A percentile compares a stretch with the other conserved stretches of the same genome.
Conservation (phyloP, 768 basidiomycete species). For the Auriscalpium vulgare region DNA sequence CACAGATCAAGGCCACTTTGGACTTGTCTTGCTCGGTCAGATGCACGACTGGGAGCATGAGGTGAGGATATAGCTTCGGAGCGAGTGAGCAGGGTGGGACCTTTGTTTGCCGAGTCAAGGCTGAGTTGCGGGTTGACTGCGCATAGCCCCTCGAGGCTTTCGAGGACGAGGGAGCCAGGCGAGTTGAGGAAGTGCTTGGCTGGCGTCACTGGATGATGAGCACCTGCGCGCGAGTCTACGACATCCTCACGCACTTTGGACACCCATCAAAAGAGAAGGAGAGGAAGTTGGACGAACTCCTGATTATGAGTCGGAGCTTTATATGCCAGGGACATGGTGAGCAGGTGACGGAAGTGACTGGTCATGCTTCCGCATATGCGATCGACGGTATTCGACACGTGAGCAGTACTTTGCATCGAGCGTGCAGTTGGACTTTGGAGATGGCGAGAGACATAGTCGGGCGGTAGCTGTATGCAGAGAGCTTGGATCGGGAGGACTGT, state of each 20-base stretch:
- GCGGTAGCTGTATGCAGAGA: too few species aligned
- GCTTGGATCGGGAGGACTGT: too few species aligned
- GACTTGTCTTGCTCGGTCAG: constrained; percentile 46
- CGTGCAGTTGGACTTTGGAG: too few species aligned
- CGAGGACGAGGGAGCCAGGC: constrained; percentile 61
- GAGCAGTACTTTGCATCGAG: too few species aligned
- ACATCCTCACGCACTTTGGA: constrained; percentile 3
- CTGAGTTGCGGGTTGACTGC: constrained; percentile 63
- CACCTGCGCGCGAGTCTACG: not conserved
- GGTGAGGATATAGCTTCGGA: not conserved
- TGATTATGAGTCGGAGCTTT: not conserved
- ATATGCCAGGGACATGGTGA: not conserved
- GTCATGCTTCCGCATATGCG: too few species aligned
- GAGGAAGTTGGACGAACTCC: constrained; percentile 4
- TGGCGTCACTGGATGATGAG: constrained; percentile 1
- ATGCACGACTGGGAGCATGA: constrained; percentile 46
- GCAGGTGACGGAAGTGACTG: too few species aligned
- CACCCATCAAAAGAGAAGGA: constrained; percentile 19
- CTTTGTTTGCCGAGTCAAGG: constrained; percentile 65
- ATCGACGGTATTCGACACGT: too few species aligned
- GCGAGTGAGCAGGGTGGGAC: constrained; percentile 27
- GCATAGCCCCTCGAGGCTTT: constrained; percentile 70
- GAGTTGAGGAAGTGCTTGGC: constrained; percentile 77
- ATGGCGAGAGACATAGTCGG: too few species aligned
- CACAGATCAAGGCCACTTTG: constrained; percentile 73